A percentile compares a stretch with the other conserved stretches of the same genome.
Conservation (phyloP, 805 yeast species). For the Wickerhamomyces pijperi region DNA sequence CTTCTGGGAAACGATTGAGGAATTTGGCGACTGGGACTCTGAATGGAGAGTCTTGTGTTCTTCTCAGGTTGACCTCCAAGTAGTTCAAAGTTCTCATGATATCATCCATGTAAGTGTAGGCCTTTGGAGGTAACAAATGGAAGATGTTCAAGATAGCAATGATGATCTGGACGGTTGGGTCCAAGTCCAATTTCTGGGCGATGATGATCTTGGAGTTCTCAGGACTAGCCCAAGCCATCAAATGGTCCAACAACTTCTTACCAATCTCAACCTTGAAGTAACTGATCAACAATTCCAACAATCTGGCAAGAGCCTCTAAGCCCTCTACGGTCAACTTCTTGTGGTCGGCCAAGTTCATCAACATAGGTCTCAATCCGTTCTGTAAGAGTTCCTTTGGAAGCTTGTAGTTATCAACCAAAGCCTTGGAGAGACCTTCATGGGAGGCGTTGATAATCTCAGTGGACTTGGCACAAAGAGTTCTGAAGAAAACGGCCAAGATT, state of each 20-base stretch:
- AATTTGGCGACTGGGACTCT: constrained; percentile 84
- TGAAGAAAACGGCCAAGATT: constrained; percentile 88
- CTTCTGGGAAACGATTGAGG: constrained; percentile 69
- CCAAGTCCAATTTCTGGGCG: constrained; percentile 68
- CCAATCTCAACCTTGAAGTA: constrained; percentile 97
- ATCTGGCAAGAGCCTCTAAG: constrained; percentile 78
- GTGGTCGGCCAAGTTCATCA: constrained; percentile 90
- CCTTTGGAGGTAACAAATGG: constrained; percentile 85
- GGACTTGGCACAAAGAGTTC: constrained; percentile 78
- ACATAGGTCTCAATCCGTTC: constrained; percentile 88
- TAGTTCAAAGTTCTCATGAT: constrained; percentile 64
- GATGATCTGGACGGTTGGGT: constrained; percentile 75
- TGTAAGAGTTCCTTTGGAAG: constrained; percentile 93
- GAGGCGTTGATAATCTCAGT: constrained; percentile 89
- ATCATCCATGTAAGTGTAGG: constrained; percentile 85
- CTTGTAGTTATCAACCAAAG: constrained; percentile 74
- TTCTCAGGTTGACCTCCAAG: constrained; percentile 72
- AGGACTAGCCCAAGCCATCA: constrained; percentile 93
- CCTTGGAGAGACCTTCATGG: constrained; percentile 74
- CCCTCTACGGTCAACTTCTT: constrained; percentile 83
- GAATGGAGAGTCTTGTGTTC: constrained; percentile 83
- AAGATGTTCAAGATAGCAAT: constrained; percentile 85
- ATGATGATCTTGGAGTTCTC: constrained; percentile 64
- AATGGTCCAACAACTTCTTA: constrained; percentile 79
- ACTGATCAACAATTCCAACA: constrained; percentile 77